Base-by-base conservation (phyloP, 495 filamentous ascomycete genomes). In the Parmelia sp. region DNA sequence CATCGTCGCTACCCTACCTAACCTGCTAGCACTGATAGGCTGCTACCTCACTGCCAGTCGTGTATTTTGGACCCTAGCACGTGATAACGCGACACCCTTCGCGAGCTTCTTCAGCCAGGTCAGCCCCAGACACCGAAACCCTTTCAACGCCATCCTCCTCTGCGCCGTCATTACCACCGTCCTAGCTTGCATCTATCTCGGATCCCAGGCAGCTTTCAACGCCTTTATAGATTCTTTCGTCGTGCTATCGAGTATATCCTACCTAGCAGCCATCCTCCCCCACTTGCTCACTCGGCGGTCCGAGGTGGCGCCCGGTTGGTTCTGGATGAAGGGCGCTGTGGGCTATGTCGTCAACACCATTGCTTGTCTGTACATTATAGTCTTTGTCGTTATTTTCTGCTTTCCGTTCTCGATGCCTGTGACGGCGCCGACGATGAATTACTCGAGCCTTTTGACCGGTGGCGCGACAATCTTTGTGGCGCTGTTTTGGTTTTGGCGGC, bases 51-150 rank as follows among this genome's bases (percentile, higher is more conserved):
- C 89, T 19, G 84, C 84, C 40, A 87, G 87, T 6, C 84, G 90
- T 27, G 86, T 86, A 61, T 87, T 86, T 72, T 93, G 90, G 90
- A 84, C 88, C 17, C 81, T 93, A 6, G 86, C 88, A 8, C 84
- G 90, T 17, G 90, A 93, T 66, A 82, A 86, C 62, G 78, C 78
- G 21, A 77, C 72, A 0, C 78, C 78, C 14, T 76, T 75, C 60
- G 62, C 74, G 7, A 62, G 57, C 3, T 69, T 73, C 33, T 78
- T 80, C 63, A 71, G 71, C 27, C 66, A 72, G 9, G 71, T 80
- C 23, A 69, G 74, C 59, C 73, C 57, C 31, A 60, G 33, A n/a
- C 44, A 63, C 39, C 62, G 58, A 10, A 68, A 68, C 36, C 68
- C 68, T 4, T 65, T 65, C 42, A 63, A 61, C 27, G 58, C 66